A percentile compares a stretch with the other conserved stretches of the same genome.
These are phyloP conservation scores for Macrolepiota fuliginosa DNA, from an alignment of 768 basidiomycete genomes.

Conservation along the genomic window DNA sequence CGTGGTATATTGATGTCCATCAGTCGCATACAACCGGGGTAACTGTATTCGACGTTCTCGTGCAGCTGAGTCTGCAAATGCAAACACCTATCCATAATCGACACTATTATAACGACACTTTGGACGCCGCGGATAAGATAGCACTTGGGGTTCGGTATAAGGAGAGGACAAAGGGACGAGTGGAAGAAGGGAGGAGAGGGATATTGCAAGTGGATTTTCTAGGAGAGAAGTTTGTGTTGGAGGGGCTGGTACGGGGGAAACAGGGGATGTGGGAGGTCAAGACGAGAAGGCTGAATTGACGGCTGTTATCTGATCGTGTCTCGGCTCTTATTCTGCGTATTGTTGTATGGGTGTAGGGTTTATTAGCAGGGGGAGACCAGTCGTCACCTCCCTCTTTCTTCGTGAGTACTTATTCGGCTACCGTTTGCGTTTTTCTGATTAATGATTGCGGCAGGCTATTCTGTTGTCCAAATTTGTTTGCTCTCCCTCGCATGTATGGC, in stretches of 20 bases:
- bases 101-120: conserved; percentile 60
- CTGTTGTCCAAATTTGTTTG: no score
- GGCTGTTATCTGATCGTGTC: background rate
- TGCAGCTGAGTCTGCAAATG: conserved; percentile 42
- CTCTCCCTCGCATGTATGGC: no score
- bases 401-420: no score
- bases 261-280: conserved; percentile 69
- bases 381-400: no score
- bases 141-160: conserved; percentile 44
- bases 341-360: no score
- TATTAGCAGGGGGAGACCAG: no score
- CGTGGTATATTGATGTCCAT: conserved; percentile 67
- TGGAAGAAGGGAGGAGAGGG: conserved; percentile 35
- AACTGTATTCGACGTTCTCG: conserved; percentile 54
- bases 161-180: conserved; percentile 36
- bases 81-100: conserved; percentile 40
- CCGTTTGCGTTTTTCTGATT: no score
- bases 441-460: no score
- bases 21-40: conserved; percentile 49
- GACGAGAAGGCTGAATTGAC: conserved; percentile 28
- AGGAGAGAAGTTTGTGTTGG: conserved; percentile 47
- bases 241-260: conserved; percentile 50
- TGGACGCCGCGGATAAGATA: conserved; percentile 43
- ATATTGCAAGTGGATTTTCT: conserved; percentile 61
- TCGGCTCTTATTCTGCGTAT: background rate